A percentile compares a stretch with the other conserved stretches of the same genome.
Conservation (phyloP, 2,329 filamentous ascomycete species). For the Diaporthe longicolla region DNA sequence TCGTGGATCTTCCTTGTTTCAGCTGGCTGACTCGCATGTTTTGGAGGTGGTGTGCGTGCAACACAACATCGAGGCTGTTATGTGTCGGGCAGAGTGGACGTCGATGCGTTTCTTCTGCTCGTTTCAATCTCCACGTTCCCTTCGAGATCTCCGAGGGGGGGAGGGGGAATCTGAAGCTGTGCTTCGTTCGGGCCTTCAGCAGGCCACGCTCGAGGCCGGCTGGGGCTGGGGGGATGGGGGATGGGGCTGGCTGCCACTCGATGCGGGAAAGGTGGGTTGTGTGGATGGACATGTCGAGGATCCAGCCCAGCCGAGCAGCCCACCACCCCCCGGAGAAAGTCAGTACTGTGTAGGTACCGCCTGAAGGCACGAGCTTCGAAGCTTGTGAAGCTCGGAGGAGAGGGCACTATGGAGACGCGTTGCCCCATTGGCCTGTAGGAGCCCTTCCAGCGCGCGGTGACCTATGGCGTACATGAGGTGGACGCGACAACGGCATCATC, state of each 20-base stretch:
- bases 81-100: slow-evolving; percentile 24
- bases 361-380: slow-evolving; percentile 37
- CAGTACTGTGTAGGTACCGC: slow-evolving; percentile 16
- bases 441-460: slow-evolving; percentile 21
- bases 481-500: slow-evolving; percentile 26
- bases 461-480: slow-evolving; percentile 11
- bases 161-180: slow-evolving; percentile 5
- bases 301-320: slow-evolving; percentile 26
- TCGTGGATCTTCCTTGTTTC: slow-evolving; percentile 44
- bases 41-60: slow-evolving; percentile 37
- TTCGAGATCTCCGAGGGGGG: slow-evolving; percentile 3
- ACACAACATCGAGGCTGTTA: slow-evolving; percentile 32
- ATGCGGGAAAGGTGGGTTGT: slow-evolving; percentile 32
- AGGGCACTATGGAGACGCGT: slow-evolving; percentile 29
- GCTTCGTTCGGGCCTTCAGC: not conserved
- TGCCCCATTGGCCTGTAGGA: slow-evolving; percentile 21
- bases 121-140: slow-evolving; percentile 22
- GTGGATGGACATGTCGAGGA: slow-evolving; percentile 18
- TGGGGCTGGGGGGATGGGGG: slow-evolving; percentile 6
- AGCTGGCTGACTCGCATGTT: slow-evolving; percentile 44
- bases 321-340: slow-evolving; percentile 16
- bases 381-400: slow-evolving; percentile 25
- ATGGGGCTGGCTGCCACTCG: slow-evolving; percentile 33
- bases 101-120: slow-evolving; percentile 29
- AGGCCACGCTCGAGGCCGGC: slow-evolving; percentile 16